phyloP scores from a whole-genome alignment of 164 flowering plant genomes.

The Akebia trifoliata region DNA sequence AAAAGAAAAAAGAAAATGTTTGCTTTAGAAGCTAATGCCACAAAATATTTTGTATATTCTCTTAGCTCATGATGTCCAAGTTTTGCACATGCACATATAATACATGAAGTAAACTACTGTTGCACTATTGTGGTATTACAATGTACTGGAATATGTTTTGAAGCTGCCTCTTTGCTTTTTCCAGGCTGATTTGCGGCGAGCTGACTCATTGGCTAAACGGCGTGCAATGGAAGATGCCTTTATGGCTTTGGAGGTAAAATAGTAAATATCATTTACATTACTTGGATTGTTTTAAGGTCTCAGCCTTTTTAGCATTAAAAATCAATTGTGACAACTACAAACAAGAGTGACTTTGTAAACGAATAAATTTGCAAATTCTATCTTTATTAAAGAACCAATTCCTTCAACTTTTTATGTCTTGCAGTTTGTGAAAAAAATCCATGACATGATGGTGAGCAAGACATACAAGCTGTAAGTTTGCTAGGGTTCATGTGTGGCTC shows the following conservation, averaged over 20 bases:
- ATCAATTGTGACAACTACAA: background rate
- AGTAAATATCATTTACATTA: background rate
- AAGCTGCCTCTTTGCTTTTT: conserved; percentile 9
- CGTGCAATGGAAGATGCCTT: conserved; percentile 96
- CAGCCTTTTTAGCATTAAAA: background rate
- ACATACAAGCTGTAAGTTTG: conserved; percentile 72
- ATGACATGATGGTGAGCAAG: conserved; percentile 84
- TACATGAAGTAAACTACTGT: background rate
- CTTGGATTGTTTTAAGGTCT: background rate
- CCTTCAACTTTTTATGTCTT: background rate
- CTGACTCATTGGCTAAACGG: conserved; percentile 72
- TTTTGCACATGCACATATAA: background rate
- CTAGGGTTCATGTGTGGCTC: background rate
- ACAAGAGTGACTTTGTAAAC: no score
- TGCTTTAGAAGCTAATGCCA: background rate
- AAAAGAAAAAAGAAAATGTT: background rate
- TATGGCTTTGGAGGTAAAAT: conserved; percentile 83
- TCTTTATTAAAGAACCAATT: background rate
- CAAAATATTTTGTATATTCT: background rate
- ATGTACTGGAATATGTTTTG: background rate
- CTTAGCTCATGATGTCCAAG: background rate
- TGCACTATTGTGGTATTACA: conserved; percentile 5
- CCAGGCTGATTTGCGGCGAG: conserved; percentile 90
- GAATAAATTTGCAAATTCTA: no score
- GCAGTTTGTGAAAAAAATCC: conserved; percentile 81